phyloP scores from a whole-genome alignment of 2,329 filamentous ascomycete genomes.

The Claviceps purpurea region DNA sequence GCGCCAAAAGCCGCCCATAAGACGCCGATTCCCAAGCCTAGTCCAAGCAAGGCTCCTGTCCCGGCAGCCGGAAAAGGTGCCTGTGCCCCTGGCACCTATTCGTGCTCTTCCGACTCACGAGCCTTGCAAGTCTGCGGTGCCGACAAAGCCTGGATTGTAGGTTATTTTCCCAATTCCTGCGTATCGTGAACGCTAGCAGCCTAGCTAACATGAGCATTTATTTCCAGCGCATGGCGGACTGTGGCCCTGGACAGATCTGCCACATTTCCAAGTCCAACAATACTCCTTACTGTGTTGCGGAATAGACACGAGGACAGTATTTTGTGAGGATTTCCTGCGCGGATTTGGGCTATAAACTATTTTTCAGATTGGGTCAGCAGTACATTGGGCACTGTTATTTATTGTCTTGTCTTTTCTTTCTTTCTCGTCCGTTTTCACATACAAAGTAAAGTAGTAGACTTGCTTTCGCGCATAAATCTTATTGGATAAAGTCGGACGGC shows the following conservation, averaged over 20 bases:
- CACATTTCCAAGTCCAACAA: slow-evolving; percentile 1
- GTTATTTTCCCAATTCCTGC: background rate
- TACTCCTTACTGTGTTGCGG: slow-evolving; percentile 1
- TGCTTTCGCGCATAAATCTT: background rate
- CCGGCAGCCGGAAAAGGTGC: background rate
- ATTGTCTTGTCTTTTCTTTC: background rate
- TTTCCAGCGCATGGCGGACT: background rate
- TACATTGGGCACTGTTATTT: no score
- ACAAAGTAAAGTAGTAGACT: background rate
- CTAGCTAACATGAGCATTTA: background rate
- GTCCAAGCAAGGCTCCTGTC: background rate
- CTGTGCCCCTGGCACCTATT: background rate
- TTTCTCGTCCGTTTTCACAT: background rate
- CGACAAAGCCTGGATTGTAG: background rate
- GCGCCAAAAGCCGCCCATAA: background rate
- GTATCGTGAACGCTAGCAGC: background rate
- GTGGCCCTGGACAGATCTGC: background rate
- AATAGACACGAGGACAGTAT: background rate
- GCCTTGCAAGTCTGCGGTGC: slow-evolving; percentile 2
- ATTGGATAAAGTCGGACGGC: background rate
- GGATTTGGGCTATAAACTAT: no score
- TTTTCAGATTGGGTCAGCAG: no score
- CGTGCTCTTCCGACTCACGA: background rate
- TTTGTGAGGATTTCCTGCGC: no score
- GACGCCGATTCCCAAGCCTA: background rate